phyloP scores from a whole-genome alignment of 352 stramenopile genomes.

The Pythium brassicae region DNA sequence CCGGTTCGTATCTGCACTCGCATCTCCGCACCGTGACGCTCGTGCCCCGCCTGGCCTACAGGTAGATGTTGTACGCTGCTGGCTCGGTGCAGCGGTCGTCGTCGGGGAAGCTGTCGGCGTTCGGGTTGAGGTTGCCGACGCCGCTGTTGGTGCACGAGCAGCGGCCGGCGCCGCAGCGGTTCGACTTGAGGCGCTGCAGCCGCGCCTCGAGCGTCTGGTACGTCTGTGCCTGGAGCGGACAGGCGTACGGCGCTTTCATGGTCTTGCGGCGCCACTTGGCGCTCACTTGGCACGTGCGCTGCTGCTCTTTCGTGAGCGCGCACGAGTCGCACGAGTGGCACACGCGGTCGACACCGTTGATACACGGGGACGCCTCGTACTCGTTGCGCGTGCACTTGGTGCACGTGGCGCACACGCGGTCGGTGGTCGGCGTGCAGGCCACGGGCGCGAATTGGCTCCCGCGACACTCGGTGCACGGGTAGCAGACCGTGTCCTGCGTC shows the following conservation, averaged over 20 bases:
- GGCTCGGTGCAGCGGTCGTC: constrained; percentile 63
- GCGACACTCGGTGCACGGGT: constrained; percentile 66
- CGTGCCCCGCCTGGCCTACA: constrained; percentile 26
- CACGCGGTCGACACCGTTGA: constrained; percentile 47
- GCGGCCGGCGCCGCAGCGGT: constrained; percentile 59
- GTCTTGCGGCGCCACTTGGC: constrained; percentile 57
- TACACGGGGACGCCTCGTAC: constrained; percentile 58
- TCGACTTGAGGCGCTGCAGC: constrained; percentile 65
- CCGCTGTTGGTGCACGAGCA: constrained; percentile 66
- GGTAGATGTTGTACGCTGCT: constrained; percentile 53
- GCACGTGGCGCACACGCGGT: constrained; percentile 59
- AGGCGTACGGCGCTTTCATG: constrained; percentile 70
- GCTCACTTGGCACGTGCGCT: constrained; percentile 44
- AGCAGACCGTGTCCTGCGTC: constrained; percentile 58
- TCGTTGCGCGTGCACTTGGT: constrained; percentile 67
- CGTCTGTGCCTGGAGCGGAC: constrained; percentile 36
- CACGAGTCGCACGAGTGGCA: constrained; percentile 77
- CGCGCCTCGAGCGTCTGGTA: constrained; percentile 61
- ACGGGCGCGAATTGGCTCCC: constrained; percentile 36
- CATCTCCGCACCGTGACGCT: too few relatives aligned
- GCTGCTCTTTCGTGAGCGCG: constrained; percentile 50
- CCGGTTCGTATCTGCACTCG: too few relatives aligned
- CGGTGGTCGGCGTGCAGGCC: constrained; percentile 41
- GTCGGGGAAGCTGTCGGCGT: constrained; percentile 62
- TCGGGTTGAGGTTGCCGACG: constrained; percentile 72